Evolutionary conservation across 495 filamentous ascomycete genomes (phyloP), one percentile per base, ranked within the genome.

Genomic region (Aspergillus indologenus): DNA sequence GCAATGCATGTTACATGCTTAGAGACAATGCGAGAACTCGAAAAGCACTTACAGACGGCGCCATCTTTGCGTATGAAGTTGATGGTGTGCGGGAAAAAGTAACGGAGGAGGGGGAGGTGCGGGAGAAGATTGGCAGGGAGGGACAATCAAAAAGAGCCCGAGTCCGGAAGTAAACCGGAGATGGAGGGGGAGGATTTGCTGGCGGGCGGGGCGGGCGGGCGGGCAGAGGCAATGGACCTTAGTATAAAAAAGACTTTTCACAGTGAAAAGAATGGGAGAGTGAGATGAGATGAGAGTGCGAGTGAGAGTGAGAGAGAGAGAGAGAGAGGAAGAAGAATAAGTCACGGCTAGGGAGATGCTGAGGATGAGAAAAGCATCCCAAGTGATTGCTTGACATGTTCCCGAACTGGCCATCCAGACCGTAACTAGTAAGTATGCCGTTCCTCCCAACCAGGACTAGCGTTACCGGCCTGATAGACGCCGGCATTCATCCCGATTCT

Each of bases 41-140:
- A 19, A 19, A 45, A 20, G 19, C 11, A 64, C 74, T 68, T 65
- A 78, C 75, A 48, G 70, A 57, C 57, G 71, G 66, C 54, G 72
- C 68, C 75, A 78, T 78, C 45, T 42, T 65, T 44, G 44, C 26
- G 46, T 45, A 51, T 24, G 40, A 15, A 50, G 40, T 45, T 22
- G 42, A n/a, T 44, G 19, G 19, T 42, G 56, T 59, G 57, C 50
- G 63, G 56, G 61, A 47, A 57, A 21, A 26, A 47, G 49, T 43
- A 23, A 56, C 44, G 23, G 40, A 48, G n/a, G 52, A 58, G 54
- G 22, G 29, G 45, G 47, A 23, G 14, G 46, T 46, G 31, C n/a
- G 29, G 15, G 48, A 15, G 48, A 8, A 18, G 24, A 8, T 17
- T 40, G 12, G 29, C 40, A n/a, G 23, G 31, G 7, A 45, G 9